These are phyloP conservation scores for Pseudogymnoascus sp. DNA, from an alignment of 2,329 filamentous ascomycete species.

Conservation along the genomic window DNA sequence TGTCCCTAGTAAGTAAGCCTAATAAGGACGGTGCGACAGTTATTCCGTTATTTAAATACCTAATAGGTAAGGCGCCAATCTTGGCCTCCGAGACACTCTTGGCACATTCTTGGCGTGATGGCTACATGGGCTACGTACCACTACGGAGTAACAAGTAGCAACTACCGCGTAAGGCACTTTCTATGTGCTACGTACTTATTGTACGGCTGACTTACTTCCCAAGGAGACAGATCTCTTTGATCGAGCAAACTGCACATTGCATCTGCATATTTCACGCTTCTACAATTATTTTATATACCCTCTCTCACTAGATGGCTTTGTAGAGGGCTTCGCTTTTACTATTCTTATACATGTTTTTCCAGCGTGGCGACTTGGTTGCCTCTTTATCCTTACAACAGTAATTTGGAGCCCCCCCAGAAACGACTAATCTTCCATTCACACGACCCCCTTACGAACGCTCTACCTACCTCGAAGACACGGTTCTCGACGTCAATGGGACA, in stretches of 20 bases:
- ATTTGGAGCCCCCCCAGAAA: background rate
- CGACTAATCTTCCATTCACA: background rate
- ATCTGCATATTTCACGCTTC: background rate
- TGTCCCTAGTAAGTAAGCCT: background rate
- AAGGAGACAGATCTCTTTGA: background rate
- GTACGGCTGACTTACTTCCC: background rate
- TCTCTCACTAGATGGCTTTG: background rate
- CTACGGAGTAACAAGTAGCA: too few species aligned
- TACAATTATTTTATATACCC: background rate
- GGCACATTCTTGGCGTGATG: background rate
- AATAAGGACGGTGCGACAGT: background rate
- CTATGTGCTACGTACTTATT: background rate
- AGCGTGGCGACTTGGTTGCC: background rate
- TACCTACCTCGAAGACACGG: background rate
- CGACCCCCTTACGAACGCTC: background rate
- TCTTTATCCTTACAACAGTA: background rate
- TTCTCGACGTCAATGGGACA: background rate
- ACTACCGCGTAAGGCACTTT: background rate
- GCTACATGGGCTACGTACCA: background rate
- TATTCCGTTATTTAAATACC: background rate
- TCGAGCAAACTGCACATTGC: background rate
- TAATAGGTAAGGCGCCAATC: background rate
- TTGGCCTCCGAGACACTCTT: background rate
- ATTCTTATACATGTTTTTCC: slow-evolving; percentile 1
- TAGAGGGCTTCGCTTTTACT: background rate